Evolutionary conservation across 2,329 filamentous ascomycete species (phyloP), one percentile per base, ranked within the genome.

Genomic region (Macrophomina pseudophaseolina): DNA sequence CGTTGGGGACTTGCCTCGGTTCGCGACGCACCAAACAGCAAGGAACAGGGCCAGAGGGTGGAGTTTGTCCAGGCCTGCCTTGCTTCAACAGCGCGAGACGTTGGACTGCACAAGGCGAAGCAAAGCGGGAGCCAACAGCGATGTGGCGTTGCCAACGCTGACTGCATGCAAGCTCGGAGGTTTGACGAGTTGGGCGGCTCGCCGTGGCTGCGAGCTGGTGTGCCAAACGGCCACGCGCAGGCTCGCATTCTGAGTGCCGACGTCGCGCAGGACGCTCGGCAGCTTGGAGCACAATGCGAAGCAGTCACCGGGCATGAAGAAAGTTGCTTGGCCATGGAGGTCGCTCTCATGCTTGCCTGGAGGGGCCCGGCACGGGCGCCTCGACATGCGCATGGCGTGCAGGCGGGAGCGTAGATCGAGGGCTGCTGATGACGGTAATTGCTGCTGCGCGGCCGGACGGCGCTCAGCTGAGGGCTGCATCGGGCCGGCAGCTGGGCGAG

Each of bases 141-240:
- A 35, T 48, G 56, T 60, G 56, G 56, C 56, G 56, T 30, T 60
- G 58, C 58, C 58, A 49, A 48, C 42, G 58, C 58, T 62, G 58
- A 62, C 58, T 23, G 42, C 32, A 48, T 62, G 58, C 58, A 62
- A 30, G 30, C 11, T 38, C 58, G 58, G 58, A 38, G 58, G 12
- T 60, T 48, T 48, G 42, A 42, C 56, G n/a, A n/a, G 23, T 23
- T 23, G 23, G 23, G 23, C 23, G 23, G 23, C 2, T 2, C 1
- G 23, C 23, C 23, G 23, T 23, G 2, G 23, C 23, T 23, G 23
- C 23, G 23, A 23, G 23, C 23, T 23, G 23, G 23, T 23, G 23
- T 2, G 23, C 23, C 2, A 38, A 12, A 7, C 35, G 35, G 35
- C 35, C 35, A 4, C 35, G 35, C 35, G 35, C 35, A 8, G 7